Conservation (phyloP, 495 filamentous ascomycete genomes). For the Rhypophila decipiens region DNA sequence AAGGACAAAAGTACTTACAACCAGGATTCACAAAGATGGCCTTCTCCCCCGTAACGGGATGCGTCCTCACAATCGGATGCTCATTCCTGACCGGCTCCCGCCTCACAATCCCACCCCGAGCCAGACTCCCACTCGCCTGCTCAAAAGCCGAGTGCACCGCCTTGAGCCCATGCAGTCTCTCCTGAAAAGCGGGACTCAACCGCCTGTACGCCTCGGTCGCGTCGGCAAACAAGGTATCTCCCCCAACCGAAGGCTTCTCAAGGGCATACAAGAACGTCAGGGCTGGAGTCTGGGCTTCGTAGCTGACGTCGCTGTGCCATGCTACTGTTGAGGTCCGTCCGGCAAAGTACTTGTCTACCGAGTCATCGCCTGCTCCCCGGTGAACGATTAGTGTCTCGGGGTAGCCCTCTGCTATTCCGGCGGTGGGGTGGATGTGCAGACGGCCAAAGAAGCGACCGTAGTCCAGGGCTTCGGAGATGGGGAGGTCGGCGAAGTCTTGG, state of each 20-base stretch:
- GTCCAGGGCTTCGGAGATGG: constrained; percentile 61
- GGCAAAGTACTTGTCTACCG: constrained; percentile 52
- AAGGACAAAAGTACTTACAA: too few relatives aligned
- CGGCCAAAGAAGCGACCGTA: constrained; percentile 74
- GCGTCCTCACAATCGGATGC: constrained; percentile 75
- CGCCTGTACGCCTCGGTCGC: constrained; percentile 70
- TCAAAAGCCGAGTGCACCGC: constrained; percentile 70
- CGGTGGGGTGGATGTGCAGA: constrained; percentile 82
- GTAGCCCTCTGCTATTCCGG: constrained; percentile 60
- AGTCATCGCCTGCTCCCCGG: constrained; percentile 59
- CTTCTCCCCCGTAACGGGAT: constrained; percentile 80
- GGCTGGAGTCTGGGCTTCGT: constrained; percentile 78
- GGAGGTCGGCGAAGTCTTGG: constrained; percentile 72
- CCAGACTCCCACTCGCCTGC: constrained; percentile 54
- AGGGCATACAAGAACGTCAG: constrained; percentile 78
- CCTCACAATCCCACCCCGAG: constrained; percentile 55
- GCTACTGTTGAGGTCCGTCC: constrained; percentile 61
- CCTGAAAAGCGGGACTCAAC: constrained; percentile 61
- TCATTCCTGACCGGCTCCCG: constrained; percentile 63
- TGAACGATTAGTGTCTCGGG: constrained; percentile 78
- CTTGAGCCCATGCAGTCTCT: constrained; percentile 67
- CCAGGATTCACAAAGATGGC: constrained; percentile 80
- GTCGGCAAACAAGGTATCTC: constrained; percentile 72
- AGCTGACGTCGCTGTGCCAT: constrained; percentile 80
- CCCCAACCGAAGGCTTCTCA: constrained; percentile 65